These are phyloP conservation scores for Eimeria falciformis DNA, from an alignment of 169 alveolate genomes.

Conservation along the genomic window DNA sequence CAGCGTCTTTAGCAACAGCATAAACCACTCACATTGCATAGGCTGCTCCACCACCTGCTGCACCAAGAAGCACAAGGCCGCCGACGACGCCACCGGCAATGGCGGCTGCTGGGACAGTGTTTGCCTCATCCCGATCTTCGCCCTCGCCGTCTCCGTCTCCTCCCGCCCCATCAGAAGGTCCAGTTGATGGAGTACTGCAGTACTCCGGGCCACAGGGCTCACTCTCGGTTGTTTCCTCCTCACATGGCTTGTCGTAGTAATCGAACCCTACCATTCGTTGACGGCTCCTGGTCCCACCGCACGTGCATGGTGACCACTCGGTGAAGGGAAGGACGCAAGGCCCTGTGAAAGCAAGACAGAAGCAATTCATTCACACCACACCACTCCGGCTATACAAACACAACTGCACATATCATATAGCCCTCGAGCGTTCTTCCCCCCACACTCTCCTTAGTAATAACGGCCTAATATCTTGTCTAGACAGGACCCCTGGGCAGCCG, in stretches of 20 bases:
- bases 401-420: no score
- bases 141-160: not conserved
- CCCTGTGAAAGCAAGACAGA: slow-evolving; percentile 1
- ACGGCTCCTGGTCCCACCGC: slow-evolving; percentile 43
- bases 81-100: slow-evolving; percentile 77
- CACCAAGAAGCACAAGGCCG: slow-evolving; percentile 51
- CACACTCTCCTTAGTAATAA: no score
- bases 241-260: slow-evolving; percentile 29
- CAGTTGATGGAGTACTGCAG: not conserved
- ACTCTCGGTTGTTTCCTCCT: slow-evolving; percentile 4
- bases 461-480: no score
- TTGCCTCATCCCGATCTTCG: slow-evolving; percentile 30
- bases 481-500: not conserved
- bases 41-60: slow-evolving; percentile 75
- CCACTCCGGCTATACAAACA: no score
- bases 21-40: slow-evolving; percentile 21
- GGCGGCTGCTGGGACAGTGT: slow-evolving; percentile 52
- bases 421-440: no score
- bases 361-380: not conserved
- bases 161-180: not conserved
- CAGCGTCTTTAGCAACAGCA: not conserved
- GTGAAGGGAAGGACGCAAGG: slow-evolving; percentile 66
- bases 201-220: slow-evolving; percentile 28
- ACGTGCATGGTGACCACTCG: slow-evolving; percentile 52
- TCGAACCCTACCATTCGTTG: slow-evolving; percentile 49